A percentile compares a stretch with the other conserved stretches of the same genome.
Conservation (phyloP, 2,329 filamentous ascomycete genomes). For the Colletotrichum nymphaeae region DNA sequence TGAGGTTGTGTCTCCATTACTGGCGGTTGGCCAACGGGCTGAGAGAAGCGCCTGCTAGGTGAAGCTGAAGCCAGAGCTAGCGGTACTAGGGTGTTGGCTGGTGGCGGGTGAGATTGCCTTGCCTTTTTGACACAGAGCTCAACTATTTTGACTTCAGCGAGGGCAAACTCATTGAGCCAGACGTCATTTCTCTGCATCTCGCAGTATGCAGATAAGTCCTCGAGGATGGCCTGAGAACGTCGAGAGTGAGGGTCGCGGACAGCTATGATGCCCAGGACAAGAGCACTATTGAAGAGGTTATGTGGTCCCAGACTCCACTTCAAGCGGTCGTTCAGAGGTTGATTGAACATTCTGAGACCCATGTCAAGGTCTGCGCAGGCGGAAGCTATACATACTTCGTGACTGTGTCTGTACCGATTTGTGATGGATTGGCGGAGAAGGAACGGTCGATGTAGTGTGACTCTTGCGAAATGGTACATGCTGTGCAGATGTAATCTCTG, state of each 20-base stretch:
- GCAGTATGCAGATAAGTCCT: conserved; percentile 53
- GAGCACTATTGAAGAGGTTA: conserved; percentile 54
- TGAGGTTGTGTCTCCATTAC: conserved; percentile 18
- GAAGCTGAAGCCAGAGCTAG: not conserved
- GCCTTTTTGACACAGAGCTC: conserved; percentile 51
- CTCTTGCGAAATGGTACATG: conserved; percentile 52
- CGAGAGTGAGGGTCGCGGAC: conserved; percentile 45
- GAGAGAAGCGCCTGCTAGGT: not conserved
- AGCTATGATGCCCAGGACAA: conserved; percentile 47
- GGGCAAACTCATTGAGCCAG: conserved; percentile 53
- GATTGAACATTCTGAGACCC: conserved; percentile 45
- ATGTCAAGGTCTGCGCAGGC: conserved; percentile 53
- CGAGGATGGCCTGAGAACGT: conserved; percentile 46
- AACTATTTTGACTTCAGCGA: conserved; percentile 54
- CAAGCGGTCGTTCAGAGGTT: conserved; percentile 46
- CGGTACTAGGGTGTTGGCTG: not conserved
- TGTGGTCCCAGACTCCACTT: conserved; percentile 49
- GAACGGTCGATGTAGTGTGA: conserved; percentile 53
- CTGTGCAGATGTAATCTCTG: conserved; percentile 52
- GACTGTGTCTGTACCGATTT: conserved; percentile 50
- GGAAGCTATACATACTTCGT: conserved; percentile 52
- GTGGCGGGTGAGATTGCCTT: conserved; percentile 21
- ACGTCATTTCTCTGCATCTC: conserved; percentile 52
- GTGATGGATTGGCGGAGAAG: conserved; percentile 53
- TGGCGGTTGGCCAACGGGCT: not conserved